Conservation (phyloP, 371 early-diverging fungal species). For the Mortierella sp. region DNA sequence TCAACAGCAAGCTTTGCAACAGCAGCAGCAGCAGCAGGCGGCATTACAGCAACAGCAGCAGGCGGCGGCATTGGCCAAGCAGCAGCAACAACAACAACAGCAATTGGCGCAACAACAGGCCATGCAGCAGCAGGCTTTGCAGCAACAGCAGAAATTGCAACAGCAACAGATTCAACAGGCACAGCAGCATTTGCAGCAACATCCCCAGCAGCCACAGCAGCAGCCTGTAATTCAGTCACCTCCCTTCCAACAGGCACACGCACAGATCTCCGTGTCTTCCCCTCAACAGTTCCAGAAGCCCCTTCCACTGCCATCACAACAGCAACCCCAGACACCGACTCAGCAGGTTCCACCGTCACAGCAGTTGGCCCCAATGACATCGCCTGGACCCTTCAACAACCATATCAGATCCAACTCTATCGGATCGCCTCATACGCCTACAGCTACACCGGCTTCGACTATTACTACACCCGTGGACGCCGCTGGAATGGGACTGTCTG, state of each 20-base stretch:
- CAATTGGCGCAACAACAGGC: constrained; percentile 18
- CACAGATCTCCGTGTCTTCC: constrained; percentile 16
- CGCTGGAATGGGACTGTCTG: constrained; percentile 17
- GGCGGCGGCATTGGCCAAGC: constrained; percentile 15
- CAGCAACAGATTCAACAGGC: constrained; percentile 28
- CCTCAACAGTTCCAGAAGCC: constrained; percentile 27
- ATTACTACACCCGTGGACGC: constrained; percentile 13
- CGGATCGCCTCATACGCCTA: constrained; percentile 29
- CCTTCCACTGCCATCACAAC: constrained; percentile 3
- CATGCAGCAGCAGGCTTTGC: constrained; percentile 22
- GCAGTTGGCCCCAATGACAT: constrained; percentile 21
- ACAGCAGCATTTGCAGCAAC: constrained; percentile 29
- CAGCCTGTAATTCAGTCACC: constrained; percentile 27
- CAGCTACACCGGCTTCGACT: not conserved
- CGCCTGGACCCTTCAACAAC: constrained; percentile 34
- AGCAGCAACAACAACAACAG: constrained; percentile 24
- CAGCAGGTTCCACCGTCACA: constrained; percentile 16
- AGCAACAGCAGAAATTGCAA: constrained; percentile 27
- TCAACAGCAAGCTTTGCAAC: not conserved
- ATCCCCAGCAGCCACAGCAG: constrained; percentile 19
- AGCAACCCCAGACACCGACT: constrained; percentile 14
- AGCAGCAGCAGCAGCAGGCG: constrained; percentile 19
- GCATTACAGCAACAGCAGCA: constrained; percentile 15
- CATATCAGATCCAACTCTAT: constrained; percentile 37
- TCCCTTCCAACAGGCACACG: constrained; percentile 24